Conservation (phyloP, 768 basidiomycete genomes). For the Lentinula aciculospora region DNA sequence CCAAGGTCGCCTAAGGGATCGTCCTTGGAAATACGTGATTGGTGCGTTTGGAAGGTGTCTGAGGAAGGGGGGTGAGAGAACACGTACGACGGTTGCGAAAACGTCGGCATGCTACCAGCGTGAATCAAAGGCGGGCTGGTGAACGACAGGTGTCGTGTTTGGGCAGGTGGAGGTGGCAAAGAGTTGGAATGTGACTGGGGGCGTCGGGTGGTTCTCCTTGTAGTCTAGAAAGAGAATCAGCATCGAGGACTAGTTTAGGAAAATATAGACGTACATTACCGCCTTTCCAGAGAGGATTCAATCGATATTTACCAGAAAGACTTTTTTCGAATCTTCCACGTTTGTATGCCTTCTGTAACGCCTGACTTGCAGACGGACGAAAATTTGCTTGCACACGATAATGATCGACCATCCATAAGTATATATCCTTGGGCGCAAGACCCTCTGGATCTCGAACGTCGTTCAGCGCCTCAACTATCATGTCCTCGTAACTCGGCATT, state of each 20-base stretch:
- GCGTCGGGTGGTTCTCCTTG: conserved; percentile 71
- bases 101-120: conserved; percentile 23
- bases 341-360: conserved; percentile 80
- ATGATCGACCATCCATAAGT: conserved; percentile 75
- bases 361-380: conserved; percentile 84
- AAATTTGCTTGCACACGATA: conserved; percentile 89
- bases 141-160: conserved; percentile 41
- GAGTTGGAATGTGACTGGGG: conserved; percentile 51
- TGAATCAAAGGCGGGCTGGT: conserved; percentile 45
- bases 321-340: conserved; percentile 77
- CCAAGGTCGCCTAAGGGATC: conserved; percentile 27
- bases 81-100: conserved; percentile 32
- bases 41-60: not conserved
- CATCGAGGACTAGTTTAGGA: not conserved
- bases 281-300: conserved; percentile 78
- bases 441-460: conserved; percentile 66
- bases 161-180: conserved; percentile 19
- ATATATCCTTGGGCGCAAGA: conserved; percentile 76
- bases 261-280: conserved; percentile 52
- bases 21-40: conserved; percentile 10
- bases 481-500: conserved; percentile 85
- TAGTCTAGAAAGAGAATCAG: conserved; percentile 42
- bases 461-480: conserved; percentile 78
- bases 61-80: conserved; percentile 26
- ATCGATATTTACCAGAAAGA: conserved; percentile 63